Base-by-base conservation (phyloP, 2,329 filamentous ascomycete species). In the Colletotrichum somersetense region DNA sequence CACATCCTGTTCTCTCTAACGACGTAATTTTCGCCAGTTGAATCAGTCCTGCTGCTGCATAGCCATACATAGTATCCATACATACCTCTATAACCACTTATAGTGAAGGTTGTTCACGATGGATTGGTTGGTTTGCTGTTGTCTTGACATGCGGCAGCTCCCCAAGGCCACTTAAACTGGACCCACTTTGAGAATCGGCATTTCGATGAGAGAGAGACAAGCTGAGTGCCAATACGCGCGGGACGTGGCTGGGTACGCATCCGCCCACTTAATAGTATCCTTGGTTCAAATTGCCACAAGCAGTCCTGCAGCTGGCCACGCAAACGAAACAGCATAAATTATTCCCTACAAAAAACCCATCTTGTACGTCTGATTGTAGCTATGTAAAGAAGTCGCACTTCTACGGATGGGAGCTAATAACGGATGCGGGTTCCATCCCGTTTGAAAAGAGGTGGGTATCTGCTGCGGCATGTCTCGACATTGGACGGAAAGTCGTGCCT, bases 311-410 rank as follows among this genome's bases (percentile, higher is more conserved):
- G 11, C 30, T 67, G 10, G 58, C 44, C 58, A 38, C 59, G 59
- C 55, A 69, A 65, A 69, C 66, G 55, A 72, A 72, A 61, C 59
- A 72, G 61, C 40, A 40, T 53, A 61, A 72, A 44, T 50, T 20
- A 12, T 26, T 62, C 48, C 55, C 55, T 65, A 48, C 40, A 18
- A 10, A 44, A 44, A 44, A 59, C 26, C 38, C 7, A 23, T 52
- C 38, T 46, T 38, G 44, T 48, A 38, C 52, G 20, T 11, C 44
- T 11, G 42, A 58, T 30, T 23, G 26, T 14, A 30, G 2, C 7
- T n/a, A 18, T 12, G 23, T 18, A 3, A 59, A 20, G 20, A 46
- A 33, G 18, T 10, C 46, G 23, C 11, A 40, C 33, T 23, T 62
- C 18, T 3, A 16, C 59, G 20, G n/a, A 26, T 14, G 16, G 59